Base-by-base conservation (phyloP, 495 filamentous ascomycete genomes). In the Cercophora newfieldiana region DNA sequence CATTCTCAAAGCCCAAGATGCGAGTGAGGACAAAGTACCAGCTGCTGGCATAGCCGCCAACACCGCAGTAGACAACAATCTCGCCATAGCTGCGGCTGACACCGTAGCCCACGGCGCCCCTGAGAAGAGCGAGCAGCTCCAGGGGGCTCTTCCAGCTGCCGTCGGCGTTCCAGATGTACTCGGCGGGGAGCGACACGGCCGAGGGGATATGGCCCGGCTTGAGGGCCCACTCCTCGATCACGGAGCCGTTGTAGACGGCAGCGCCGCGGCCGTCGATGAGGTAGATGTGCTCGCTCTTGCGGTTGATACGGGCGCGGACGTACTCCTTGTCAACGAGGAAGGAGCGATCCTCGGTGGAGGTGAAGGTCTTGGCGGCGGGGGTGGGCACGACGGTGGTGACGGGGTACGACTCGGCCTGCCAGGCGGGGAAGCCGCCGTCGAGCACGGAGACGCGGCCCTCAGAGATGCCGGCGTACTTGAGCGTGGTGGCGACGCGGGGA, bases 101-200 rank as follows among this genome's bases (percentile, higher is more conserved):
- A n/a, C 49, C 61, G 21, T 64, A 64, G 24, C 69, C 69, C n/a
- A 71, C 65, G 0, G 21, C 47, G 2, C 53, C 33, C 7, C 69
- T 58, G 30, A 68, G n/a, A 50, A 55, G 62, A 21, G 66, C 66
- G 44, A 71, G 66, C 12, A 71, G 63, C 61, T 68, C 59, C 1
- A 68, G 60, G 10, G 63, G 59, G 69, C 49, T 66, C 69, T 71
- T 71, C 58, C 59, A 71, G 69, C 69, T 71, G 44, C 69, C 69
- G 28, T 71, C 69, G 21, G 59, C 31, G 59, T 71, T 71, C 69
- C 69, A 71, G 47, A 71, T 47, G 12, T 68, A 30, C 59, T 61
- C 48, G 31, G 66, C 66, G 18, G 69, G 69, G 29, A 71, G 66
- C 19, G n/a, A 47, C 5, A 68, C 48, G 31, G 69, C 69, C 29